Evolutionary conservation across 2,329 filamentous ascomycete genomes (phyloP).

Genomic region (Neonectria hederae): DNA sequence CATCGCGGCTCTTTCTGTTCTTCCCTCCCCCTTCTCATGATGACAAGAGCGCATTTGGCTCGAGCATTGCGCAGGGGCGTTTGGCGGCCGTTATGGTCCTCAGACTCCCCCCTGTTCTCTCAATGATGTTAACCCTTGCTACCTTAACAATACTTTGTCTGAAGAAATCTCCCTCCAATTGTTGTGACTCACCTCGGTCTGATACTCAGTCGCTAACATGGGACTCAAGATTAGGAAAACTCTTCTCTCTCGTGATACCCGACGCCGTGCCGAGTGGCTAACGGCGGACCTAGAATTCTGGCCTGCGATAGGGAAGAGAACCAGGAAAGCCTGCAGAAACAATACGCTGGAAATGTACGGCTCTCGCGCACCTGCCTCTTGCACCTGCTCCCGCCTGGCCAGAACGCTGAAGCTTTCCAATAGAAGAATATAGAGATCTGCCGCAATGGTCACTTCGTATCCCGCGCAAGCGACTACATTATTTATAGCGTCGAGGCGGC

Average conservation of each 20-base stretch:
- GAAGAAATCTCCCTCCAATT: constrained; percentile 58
- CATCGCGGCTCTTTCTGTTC: neutral
- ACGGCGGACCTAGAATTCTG: constrained; percentile 73
- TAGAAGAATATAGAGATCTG: constrained; percentile 86
- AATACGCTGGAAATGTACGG: constrained; percentile 88
- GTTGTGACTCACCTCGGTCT: constrained; percentile 15
- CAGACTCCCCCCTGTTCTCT: constrained; percentile 69
- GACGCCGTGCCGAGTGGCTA: constrained; percentile 42
- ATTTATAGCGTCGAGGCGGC: constrained; percentile 98
- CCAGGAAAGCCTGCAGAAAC: constrained; percentile 80
- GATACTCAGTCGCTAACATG: constrained; percentile 38
- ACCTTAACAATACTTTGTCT: constrained; percentile 88
- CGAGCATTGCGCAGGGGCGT: constrained; percentile 82
- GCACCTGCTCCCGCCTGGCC: constrained; percentile 36
- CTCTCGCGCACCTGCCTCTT: constrained; percentile 41
- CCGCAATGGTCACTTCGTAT: constrained; percentile 94
- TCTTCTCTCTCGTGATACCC: constrained; percentile 5
- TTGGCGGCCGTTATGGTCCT: constrained; percentile 80
- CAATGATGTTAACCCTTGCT: constrained; percentile 99
- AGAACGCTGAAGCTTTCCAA: constrained; percentile 60
- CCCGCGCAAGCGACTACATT: constrained; percentile 96
- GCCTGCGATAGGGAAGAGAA: constrained; percentile 94
- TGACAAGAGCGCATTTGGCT: constrained; percentile 99
- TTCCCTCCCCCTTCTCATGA: constrained; percentile 68
- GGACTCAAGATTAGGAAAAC: constrained; percentile 30